Evolutionary conservation across 2,329 filamentous ascomycete species (phyloP).

Genomic region (Podosphaera fusca): DNA sequence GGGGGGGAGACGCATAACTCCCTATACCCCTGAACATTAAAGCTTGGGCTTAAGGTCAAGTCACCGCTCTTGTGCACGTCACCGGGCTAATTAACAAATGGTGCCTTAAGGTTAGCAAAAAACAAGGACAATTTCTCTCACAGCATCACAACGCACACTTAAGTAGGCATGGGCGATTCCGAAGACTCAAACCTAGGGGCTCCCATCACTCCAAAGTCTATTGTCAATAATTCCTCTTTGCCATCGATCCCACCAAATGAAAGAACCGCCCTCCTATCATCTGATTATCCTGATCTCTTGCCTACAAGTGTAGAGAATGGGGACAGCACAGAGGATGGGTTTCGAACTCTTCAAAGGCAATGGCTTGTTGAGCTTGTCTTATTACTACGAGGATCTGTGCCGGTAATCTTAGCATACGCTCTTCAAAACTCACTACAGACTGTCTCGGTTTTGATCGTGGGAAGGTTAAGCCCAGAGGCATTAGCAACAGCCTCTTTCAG

Average conservation of each 20-base stretch:
- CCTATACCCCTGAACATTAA: not conserved
- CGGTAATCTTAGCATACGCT: conserved; percentile 65
- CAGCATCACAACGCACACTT: not conserved
- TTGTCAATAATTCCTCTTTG: not conserved
- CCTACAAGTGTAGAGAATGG: conserved; percentile 7
- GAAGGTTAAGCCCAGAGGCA: conserved; percentile 55
- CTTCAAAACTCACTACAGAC: conserved; percentile 75
- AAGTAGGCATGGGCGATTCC: not conserved
- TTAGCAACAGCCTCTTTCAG: conserved; percentile 66
- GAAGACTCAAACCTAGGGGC: not conserved
- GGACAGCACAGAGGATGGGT: conserved; percentile 10
- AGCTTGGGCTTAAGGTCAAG: not conserved
- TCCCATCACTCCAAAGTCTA: not conserved
- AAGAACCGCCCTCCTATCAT: conserved; percentile 12
- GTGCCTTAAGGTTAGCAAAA: too few species aligned
- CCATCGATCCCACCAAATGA: conserved; percentile 12
- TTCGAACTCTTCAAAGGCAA: conserved; percentile 8
- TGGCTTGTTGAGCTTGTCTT: conserved; percentile 39
- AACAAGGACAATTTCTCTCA: too few species aligned
- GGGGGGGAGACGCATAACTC: too few species aligned
- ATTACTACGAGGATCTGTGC: conserved; percentile 44
- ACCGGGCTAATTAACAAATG: too few species aligned
- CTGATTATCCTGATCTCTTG: conserved; percentile 3
- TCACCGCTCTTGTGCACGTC: not conserved
- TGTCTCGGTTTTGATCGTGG: conserved; percentile 57